Evolutionary conservation across 352 stramenopile species (phyloP), one percentile per base, ranked within the genome.

Genomic region (Globisporangium abappressorium): DNA sequence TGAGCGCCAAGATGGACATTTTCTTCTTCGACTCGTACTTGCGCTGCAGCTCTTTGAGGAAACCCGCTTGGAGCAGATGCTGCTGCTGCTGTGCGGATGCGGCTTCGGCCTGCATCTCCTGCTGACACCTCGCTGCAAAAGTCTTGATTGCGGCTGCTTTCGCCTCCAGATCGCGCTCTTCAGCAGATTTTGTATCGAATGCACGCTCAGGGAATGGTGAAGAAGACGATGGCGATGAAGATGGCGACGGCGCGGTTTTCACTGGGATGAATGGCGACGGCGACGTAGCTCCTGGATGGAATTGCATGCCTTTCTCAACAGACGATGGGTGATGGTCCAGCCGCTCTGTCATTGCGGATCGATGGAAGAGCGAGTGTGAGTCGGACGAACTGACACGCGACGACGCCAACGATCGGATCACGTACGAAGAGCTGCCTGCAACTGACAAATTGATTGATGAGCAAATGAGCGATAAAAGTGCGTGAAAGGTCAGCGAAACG

Each of bases 11-110:
- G 3, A 91, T 57, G 33, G 72, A 64, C 72, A 89, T 72, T 34
- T 83, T 77, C 61, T 88, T 86, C 62, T 84, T 88, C 7, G 81
- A 89, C 49, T 87, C 77, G 43, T 83, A 91, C 65, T 87, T 86
- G 53, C 79, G 81, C 64, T 83, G 75, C 34, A 91, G 68, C 24
- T 91, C 80, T 57, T 81, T 75, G 46, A 91, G 56, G 34, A 85
- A 82, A 11, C 59, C 14, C 0, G 33, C 34, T 57, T 85, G 79
- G 49, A 71, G 73, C 33, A 70, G 51, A 2, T 73, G 59, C 20
- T 87, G 74, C 46, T 89, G 79, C 28, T 75, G 41, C 7, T 68
- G 54, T 5, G 85, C 71, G 12, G 64, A 65, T 0, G 53, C 62
- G 4, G 65, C 75, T 26, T 76, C 81, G 1, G 46, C 64, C 57